These are phyloP conservation scores for Acanthochlamys bracteata DNA, from an alignment of 106 monocot genomes.

Conservation along the genomic window DNA sequence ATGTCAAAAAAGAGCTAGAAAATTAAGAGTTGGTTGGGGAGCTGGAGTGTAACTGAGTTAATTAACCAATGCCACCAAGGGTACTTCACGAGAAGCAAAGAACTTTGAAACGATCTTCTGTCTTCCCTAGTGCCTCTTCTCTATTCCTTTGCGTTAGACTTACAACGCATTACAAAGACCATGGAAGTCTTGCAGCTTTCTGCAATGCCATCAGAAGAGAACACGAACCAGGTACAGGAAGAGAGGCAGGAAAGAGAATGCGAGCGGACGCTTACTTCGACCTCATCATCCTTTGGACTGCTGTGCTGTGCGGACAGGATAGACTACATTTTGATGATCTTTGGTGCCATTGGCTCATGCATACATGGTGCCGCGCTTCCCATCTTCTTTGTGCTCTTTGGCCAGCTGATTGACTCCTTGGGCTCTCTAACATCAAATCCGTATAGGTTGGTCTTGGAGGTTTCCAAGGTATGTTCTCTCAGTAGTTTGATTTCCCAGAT, in stretches of 20 bases:
- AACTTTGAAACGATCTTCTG: too few relatives aligned
- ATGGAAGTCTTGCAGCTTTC: too few relatives aligned
- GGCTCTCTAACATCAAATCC: slow-evolving; percentile 14
- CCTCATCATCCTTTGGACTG: not conserved
- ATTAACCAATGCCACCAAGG: too few relatives aligned
- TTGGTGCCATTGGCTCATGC: slow-evolving; percentile 27
- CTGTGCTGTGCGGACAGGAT: slow-evolving; percentile 21
- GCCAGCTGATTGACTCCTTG: slow-evolving; percentile 24
- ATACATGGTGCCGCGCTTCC: slow-evolving; percentile 30
- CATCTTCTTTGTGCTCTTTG: slow-evolving; percentile 36
- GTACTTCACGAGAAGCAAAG: too few relatives aligned
- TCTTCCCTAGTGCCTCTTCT: too few relatives aligned
- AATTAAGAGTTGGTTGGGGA: too few relatives aligned
- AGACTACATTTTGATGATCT: slow-evolving; percentile 21
- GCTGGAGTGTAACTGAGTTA: too few relatives aligned
- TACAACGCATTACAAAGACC: too few relatives aligned
- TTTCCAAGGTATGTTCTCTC: slow-evolving; percentile 15
- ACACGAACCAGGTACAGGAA: not conserved
- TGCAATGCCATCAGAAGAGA: too few relatives aligned
- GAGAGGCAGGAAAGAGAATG: not conserved
- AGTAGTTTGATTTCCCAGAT: not conserved
- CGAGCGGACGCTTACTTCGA: not conserved
- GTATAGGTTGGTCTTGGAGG: slow-evolving; percentile 9
- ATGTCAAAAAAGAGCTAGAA: too few relatives aligned
- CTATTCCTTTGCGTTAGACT: too few relatives aligned